These are phyloP conservation scores for Oryza longistaminata DNA, from an alignment of 176 grass and related monocot genomes.

Conservation along the genomic window DNA sequence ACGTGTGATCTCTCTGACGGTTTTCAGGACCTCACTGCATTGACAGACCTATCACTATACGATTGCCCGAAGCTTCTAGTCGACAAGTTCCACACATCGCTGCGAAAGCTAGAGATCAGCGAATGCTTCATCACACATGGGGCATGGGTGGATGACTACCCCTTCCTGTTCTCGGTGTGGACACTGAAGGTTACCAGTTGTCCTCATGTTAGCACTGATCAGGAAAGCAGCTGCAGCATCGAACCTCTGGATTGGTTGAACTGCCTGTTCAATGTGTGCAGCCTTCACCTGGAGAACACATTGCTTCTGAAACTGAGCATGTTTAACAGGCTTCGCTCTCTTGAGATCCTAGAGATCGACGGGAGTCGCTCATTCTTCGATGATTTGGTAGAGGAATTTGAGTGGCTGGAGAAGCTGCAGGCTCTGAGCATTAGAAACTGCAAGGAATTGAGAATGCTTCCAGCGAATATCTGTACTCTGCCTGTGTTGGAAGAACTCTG, in stretches of 20 bases:
- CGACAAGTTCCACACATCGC: conserved; percentile 38
- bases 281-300: conserved; percentile 39
- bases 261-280: conserved; percentile 31
- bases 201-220: conserved; percentile 14
- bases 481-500: conserved; percentile 42
- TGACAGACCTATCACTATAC: conserved; percentile 37
- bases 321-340: conserved; percentile 44
- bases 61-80: conserved; percentile 47
- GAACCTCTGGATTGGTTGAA: conserved; percentile 37
- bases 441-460: conserved; percentile 28
- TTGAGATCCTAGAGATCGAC: conserved; percentile 44
- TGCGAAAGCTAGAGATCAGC: conserved; percentile 40
- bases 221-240: background rate
- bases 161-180: conserved; percentile 43
- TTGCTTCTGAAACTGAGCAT: conserved; percentile 31
- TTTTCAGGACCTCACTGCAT: conserved; percentile 41
- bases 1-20: conserved; percentile 20
- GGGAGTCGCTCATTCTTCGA: conserved; percentile 27
- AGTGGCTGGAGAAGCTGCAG: conserved; percentile 37
- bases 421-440: conserved; percentile 38
- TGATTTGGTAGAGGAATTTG: background rate
- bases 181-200: conserved; percentile 42
- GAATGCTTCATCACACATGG: conserved; percentile 48
- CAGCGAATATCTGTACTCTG: conserved; percentile 30
- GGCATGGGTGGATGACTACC: conserved; percentile 37